Percentiles rank a stretch among this genome's conserved stretches.
Conservation (phyloP, 2,329 filamentous ascomycete genomes). For the Calonectria montana region DNA sequence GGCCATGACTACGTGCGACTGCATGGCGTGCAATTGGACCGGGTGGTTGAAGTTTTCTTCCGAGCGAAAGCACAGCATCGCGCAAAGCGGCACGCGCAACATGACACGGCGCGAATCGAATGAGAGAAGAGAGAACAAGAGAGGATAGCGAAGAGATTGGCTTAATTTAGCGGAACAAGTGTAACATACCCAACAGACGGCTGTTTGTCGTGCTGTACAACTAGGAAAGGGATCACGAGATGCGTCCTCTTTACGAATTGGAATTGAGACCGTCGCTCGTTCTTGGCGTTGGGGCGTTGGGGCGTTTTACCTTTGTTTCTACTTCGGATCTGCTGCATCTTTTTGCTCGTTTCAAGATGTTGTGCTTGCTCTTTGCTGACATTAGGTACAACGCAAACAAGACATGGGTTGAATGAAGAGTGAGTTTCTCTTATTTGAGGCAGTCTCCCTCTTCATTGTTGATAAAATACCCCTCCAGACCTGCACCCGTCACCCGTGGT, state of each 20-base stretch:
- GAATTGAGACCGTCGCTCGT: background rate
- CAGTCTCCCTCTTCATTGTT: background rate
- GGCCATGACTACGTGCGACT: conserved; percentile 23
- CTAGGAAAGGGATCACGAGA: background rate
- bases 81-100: conserved; percentile 15
- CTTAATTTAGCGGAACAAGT: background rate
- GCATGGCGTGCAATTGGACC: conserved; percentile 30
- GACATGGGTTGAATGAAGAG: background rate
- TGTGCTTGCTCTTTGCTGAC: background rate
- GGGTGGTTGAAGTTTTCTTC: conserved; percentile 20
- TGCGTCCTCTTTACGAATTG: conserved; percentile 3
- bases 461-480: background rate
- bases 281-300: background rate
- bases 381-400: conserved; percentile 23
- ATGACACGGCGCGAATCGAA: conserved; percentile 1
- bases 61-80: conserved; percentile 21
- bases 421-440: background rate
- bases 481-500: too few relatives aligned
- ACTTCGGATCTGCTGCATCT: background rate
- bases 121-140: background rate
- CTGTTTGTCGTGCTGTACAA: background rate
- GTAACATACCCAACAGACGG: conserved; percentile 6
- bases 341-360: background rate
- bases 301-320: background rate
- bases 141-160: background rate